These are phyloP conservation scores for Hemileccinum impolitum DNA, from an alignment of 768 basidiomycete species.

Conservation along the genomic window DNA sequence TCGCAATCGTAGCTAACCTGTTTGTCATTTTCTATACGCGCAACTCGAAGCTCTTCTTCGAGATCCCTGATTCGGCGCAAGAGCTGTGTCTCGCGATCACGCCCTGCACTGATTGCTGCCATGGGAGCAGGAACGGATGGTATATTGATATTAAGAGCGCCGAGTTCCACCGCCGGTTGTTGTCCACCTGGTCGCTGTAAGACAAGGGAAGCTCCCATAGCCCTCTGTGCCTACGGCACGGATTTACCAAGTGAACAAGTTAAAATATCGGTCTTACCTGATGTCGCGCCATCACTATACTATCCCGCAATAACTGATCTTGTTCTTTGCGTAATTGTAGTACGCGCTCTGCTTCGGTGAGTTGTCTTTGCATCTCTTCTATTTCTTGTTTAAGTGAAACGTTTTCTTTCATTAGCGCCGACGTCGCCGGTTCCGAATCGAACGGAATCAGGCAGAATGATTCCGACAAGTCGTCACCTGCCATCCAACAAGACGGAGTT, in stretches of 20 bases:
- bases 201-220: constrained; percentile 66
- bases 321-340: constrained; percentile 74
- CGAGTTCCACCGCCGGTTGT: constrained; percentile 47
- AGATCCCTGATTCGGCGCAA: constrained; percentile 61
- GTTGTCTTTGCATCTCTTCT: constrained; percentile 50
- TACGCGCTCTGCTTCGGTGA: constrained; percentile 59
- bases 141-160: constrained; percentile 55
- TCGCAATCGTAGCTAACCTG: constrained; percentile 47
- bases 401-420: constrained; percentile 66
- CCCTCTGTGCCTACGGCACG: constrained; percentile 65
- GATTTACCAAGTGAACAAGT: constrained; percentile 1
- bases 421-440: constrained; percentile 48
- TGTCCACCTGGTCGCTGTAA: constrained; percentile 42
- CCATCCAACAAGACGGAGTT: constrained; percentile 4
- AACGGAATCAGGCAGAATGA: constrained; percentile 77
- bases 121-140: constrained; percentile 46
- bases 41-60: constrained; percentile 68
- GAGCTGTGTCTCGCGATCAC: constrained; percentile 55
- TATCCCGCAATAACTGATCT: constrained; percentile 74
- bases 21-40: constrained; percentile 76
- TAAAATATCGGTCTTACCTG: constrained; percentile 45
- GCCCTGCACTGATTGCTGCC: constrained; percentile 47
- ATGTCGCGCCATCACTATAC: constrained; percentile 67
- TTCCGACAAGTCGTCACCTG: constrained; percentile 70
- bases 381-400: constrained; percentile 56